Conservation (phyloP, 768 basidiomycete species). For the Tricholoma bakamatsutake region DNA sequence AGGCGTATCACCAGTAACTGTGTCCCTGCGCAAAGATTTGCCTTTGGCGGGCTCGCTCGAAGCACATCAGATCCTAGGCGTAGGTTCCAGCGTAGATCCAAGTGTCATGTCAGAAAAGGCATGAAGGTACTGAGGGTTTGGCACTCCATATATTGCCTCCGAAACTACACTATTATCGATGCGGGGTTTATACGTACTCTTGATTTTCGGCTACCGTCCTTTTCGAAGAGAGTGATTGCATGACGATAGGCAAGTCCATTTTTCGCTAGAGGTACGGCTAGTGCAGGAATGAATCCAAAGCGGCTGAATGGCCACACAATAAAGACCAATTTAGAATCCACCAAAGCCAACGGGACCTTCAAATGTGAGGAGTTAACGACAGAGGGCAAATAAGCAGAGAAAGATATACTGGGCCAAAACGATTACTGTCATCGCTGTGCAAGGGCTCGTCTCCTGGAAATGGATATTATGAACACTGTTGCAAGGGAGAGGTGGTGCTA, state of each 20-base stretch:
- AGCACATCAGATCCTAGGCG: conserved; percentile 38
- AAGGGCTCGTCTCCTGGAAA: conserved; percentile 58
- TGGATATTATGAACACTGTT: not conserved
- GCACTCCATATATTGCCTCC: not conserved
- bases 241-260: conserved; percentile 20
- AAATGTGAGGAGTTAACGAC: not conserved
- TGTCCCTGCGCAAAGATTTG: conserved; percentile 39
- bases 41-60: conserved; percentile 39
- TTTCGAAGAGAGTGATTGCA: conserved; percentile 33
- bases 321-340: conserved; percentile 44
- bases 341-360: conserved; percentile 41
- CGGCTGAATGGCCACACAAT: conserved; percentile 50
- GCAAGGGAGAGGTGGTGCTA: not conserved
- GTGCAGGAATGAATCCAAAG: conserved; percentile 28
- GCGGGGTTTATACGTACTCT: conserved; percentile 23
- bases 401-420: conserved; percentile 57
- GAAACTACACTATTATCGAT: not conserved
- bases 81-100: conserved; percentile 8
- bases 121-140: not conserved
- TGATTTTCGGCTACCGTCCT: conserved; percentile 30
- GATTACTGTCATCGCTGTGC: conserved; percentile 66
- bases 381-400: not conserved
- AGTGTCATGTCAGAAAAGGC: not conserved
- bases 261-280: conserved; percentile 1
- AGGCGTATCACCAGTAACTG: conserved; percentile 36